Evolutionary conservation across 2,329 filamentous ascomycete genomes (phyloP).

Genomic region (Exophiala phaeomuriformis): DNA sequence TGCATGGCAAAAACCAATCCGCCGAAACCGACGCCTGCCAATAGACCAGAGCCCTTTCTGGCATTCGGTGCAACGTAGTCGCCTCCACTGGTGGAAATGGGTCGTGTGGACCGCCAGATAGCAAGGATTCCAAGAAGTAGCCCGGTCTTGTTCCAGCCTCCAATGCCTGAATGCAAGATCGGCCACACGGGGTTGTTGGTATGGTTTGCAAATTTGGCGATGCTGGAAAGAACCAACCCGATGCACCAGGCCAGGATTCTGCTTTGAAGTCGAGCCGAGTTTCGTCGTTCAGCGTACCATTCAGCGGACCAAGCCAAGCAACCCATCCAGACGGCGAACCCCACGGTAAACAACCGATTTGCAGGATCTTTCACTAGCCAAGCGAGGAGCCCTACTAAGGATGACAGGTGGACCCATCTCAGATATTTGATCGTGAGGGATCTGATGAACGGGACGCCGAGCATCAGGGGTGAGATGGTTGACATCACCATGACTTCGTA

Average conservation of each 20-base stretch:
- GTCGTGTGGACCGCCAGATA: constrained; percentile 66
- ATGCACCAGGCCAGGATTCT: constrained; percentile 73
- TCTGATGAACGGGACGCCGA: constrained; percentile 64
- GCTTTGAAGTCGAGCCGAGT: constrained; percentile 69
- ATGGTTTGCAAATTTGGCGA: constrained; percentile 85
- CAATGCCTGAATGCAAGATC: constrained; percentile 80
- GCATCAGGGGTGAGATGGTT: constrained; percentile 71
- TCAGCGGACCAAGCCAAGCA: constrained; percentile 80
- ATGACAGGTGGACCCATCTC: constrained; percentile 65
- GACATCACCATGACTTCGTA: constrained; percentile 86
- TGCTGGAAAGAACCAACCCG: constrained; percentile 75
- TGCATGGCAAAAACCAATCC: constrained; percentile 85
- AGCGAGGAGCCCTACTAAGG: constrained; percentile 68
- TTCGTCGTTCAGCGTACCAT: constrained; percentile 67
- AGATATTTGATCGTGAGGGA: constrained; percentile 61
- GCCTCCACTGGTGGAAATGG: constrained; percentile 46
- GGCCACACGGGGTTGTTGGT: constrained; percentile 98
- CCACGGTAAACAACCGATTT: constrained; percentile 69
- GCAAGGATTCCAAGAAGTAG: constrained; percentile 68
- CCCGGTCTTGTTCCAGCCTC: constrained; percentile 84
- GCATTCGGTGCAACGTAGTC: constrained; percentile 46
- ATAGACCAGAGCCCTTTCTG: constrained; percentile 59
- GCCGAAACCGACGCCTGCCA: constrained; percentile 70
- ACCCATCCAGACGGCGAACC: constrained; percentile 70
- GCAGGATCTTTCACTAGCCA: constrained; percentile 68